A percentile compares a stretch with the other conserved stretches of the same genome.
Evolutionary conservation across 768 basidiomycete genomes (phyloP).

Genomic region (Postia placenta): DNA sequence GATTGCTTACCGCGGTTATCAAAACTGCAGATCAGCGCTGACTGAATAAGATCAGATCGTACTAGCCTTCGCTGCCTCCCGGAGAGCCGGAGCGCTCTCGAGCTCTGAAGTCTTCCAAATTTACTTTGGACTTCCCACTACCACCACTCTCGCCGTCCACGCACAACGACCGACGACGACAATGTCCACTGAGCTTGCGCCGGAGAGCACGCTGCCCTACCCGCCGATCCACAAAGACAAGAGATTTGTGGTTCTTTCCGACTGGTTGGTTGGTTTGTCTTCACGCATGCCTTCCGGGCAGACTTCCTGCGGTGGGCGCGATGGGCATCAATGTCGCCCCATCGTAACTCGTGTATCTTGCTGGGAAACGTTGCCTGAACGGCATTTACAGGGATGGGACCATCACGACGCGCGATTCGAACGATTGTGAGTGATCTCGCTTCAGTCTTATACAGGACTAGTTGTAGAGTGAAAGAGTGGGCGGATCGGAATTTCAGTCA

Average conservation of each 20-base stretch:
- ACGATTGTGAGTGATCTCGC: slow-evolving; percentile 66
- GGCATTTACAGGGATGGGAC: slow-evolving; percentile 70
- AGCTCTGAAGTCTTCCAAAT: too few relatives aligned
- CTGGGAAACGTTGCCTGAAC: neutral
- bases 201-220: slow-evolving; percentile 71
- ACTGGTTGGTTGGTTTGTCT: slow-evolving; percentile 55
- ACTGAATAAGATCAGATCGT: neutral
- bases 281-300: slow-evolving; percentile 6
- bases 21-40: neutral
- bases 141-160: neutral
- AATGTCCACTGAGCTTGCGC: slow-evolving; percentile 19
- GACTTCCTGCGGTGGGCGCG: neutral
- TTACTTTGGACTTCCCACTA: too few relatives aligned
- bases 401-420: slow-evolving; percentile 88
- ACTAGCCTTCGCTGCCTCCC: neutral
- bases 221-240: slow-evolving; percentile 76
- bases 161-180: neutral
- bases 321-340: slow-evolving; percentile 2
- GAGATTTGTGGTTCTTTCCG: slow-evolving; percentile 81
- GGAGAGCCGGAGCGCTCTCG: too few relatives aligned
- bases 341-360: neutral
- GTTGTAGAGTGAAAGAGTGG: too few relatives aligned
- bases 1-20: neutral
- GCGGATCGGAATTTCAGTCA: too few relatives aligned
- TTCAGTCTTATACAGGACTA: too few relatives aligned